Percentiles rank a stretch among this genome's conserved stretches.
Conservation (phyloP, 768 basidiomycete species). For the Cystobasidium onofrii region DNA sequence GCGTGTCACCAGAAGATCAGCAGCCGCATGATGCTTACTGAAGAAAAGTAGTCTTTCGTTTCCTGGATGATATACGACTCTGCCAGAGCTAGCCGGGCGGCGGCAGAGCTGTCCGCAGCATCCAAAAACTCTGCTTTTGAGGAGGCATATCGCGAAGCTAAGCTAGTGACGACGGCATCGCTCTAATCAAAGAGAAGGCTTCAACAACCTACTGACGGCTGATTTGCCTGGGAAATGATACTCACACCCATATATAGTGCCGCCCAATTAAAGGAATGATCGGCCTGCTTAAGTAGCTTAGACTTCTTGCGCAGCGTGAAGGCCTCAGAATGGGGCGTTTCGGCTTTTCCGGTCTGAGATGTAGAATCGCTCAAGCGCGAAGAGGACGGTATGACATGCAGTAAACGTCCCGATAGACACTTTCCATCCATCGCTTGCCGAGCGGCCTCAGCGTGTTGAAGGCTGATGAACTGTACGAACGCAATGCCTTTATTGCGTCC, state of each 20-base stretch:
- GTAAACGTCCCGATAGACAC: slow-evolving; percentile 79
- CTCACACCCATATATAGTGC: slow-evolving; percentile 96
- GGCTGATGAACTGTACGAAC: slow-evolving; percentile 53
- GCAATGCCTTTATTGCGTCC: slow-evolving; percentile 56
- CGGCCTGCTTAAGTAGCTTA: slow-evolving; percentile 48
- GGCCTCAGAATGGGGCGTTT: no score
- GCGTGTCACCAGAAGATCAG: background rate
- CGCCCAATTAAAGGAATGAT: slow-evolving; percentile 81
- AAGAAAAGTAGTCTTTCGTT: slow-evolving; percentile 49
- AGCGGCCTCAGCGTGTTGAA: slow-evolving; percentile 57
- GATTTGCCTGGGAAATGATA: slow-evolving; percentile 41
- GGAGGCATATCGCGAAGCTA: slow-evolving; percentile 80
- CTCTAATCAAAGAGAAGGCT: slow-evolving; percentile 52
- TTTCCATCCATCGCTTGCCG: slow-evolving; percentile 69
- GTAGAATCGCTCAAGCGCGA: no score
- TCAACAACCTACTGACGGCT: slow-evolving; percentile 29
- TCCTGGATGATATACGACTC: slow-evolving; percentile 95
- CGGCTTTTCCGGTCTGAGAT: no score
- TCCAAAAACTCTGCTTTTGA: slow-evolving; percentile 80
- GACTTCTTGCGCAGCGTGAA: background rate
- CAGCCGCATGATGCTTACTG: slow-evolving; percentile 46
- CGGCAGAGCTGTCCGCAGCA: slow-evolving; percentile 65
- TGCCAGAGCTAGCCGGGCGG: slow-evolving; percentile 89
- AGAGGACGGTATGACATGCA: slow-evolving; percentile 82
- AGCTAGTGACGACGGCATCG: slow-evolving; percentile 83